Conservation (phyloP, 176 grass and related monocot species). For the Carex myosuroides region DNA sequence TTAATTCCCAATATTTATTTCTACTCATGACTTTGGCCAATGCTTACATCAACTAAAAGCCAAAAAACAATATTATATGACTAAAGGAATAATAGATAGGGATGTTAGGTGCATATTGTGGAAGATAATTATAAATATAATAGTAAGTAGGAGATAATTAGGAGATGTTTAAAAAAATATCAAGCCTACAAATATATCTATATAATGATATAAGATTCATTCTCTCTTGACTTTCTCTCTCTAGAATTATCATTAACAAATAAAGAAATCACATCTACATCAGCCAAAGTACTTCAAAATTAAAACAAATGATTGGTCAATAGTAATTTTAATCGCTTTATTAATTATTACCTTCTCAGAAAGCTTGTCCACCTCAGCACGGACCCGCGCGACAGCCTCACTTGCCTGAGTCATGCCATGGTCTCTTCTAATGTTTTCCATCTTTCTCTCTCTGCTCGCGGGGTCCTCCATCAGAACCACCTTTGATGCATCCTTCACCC, state of each 20-base stretch:
- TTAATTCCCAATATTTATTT: background rate
- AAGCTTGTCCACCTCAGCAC: constrained; percentile 71
- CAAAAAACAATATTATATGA: background rate
- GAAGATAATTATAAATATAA: too few species aligned
- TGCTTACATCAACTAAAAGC: background rate
- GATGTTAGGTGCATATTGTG: too few species aligned
- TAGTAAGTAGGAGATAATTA: too few species aligned
- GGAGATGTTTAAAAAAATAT: too few species aligned
- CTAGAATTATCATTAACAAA: background rate
- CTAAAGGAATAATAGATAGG: background rate
- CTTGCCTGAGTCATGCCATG: constrained; percentile 55
- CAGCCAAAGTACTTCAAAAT: background rate
- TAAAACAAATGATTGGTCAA: background rate
- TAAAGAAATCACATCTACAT: background rate
- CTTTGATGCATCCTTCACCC: constrained; percentile 77
- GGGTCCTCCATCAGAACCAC: constrained; percentile 68
- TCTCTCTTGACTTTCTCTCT: too few species aligned
- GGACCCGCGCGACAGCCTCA: constrained; percentile 47
- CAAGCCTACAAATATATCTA: too few species aligned
- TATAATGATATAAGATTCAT: too few species aligned
- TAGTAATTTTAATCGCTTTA: background rate
- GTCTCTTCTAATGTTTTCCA: constrained; percentile 39
- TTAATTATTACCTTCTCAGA: constrained; percentile 51
- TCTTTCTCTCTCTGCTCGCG: constrained; percentile 44
- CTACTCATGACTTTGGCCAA: background rate